phyloP scores from a whole-genome alignment of 2,329 filamentous ascomycete genomes.

The Penicillium verrucosum region DNA sequence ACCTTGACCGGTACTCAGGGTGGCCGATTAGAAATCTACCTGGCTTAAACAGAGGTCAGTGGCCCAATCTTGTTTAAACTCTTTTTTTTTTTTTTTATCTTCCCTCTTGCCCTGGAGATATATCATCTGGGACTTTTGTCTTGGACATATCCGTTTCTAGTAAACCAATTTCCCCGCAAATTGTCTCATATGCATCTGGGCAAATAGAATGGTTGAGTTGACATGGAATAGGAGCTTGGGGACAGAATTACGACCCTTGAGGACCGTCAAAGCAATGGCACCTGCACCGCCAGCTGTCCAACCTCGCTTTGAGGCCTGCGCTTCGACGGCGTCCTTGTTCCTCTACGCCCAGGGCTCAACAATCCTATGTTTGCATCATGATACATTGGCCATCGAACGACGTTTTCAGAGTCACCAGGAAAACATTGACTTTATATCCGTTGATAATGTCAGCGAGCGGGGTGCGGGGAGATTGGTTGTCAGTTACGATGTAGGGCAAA shows the following conservation, averaged over 20 bases:
- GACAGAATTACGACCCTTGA: constrained; percentile 56
- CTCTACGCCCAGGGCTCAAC: constrained; percentile 80
- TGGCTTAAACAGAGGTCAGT: constrained; percentile 20
- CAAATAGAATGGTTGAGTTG: constrained; percentile 53
- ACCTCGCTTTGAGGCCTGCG: constrained; percentile 74
- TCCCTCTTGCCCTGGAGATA: background rate
- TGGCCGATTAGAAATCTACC: constrained; percentile 18
- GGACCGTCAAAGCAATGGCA: constrained; percentile 48
- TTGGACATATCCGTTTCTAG: background rate
- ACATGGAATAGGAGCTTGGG: constrained; percentile 60
- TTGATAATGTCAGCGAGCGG: constrained; percentile 86
- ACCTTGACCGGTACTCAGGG: constrained; percentile 18
- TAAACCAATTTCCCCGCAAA: background rate
- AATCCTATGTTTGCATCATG: constrained; percentile 86
- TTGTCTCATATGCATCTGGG: background rate
- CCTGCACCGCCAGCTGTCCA: constrained; percentile 30
- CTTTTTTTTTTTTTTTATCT: background rate
- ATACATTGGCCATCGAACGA: constrained; percentile 83
- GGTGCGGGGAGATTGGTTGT: constrained; percentile 83
- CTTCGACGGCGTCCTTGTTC: constrained; percentile 85
- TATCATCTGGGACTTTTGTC: constrained; percentile 4
- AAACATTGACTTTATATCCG: constrained; percentile 76
- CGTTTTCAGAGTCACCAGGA: constrained; percentile 80
- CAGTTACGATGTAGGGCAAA: constrained; percentile 87
- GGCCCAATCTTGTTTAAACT: constrained; percentile 5